Conservation (phyloP, 305 asterid species). For the Solanum hybrid region DNA sequence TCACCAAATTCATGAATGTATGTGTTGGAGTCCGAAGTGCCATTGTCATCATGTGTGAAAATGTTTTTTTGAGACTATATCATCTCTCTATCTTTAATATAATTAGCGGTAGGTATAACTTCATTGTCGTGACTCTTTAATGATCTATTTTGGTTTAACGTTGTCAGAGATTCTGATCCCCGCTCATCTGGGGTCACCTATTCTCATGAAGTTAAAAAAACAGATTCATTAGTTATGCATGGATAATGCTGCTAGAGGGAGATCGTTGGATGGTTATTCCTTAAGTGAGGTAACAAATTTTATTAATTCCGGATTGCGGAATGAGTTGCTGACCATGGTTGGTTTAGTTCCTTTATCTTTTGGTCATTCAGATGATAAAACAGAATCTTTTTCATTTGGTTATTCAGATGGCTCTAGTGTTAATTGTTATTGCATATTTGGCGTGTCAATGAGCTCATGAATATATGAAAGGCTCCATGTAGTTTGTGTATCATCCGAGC, state of each 20-base stretch:
- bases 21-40: slow-evolving; percentile 44
- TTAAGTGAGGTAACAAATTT: slow-evolving; percentile 39
- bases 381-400: slow-evolving; percentile 29
- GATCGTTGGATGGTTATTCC: slow-evolving; percentile 19
- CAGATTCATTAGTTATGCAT: slow-evolving; percentile 29
- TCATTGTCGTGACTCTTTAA: slow-evolving; percentile 32
- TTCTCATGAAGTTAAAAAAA: slow-evolving; percentile 16
- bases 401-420: slow-evolving; percentile 25
- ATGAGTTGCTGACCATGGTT: slow-evolving; percentile 18
- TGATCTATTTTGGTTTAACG: slow-evolving; percentile 17
- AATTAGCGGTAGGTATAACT: slow-evolving; percentile 84
- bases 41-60: slow-evolving; percentile 54
- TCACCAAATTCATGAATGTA: slow-evolving; percentile 39
- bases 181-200: slow-evolving; percentile 19
- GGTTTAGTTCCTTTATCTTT: slow-evolving; percentile 17
- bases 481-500: slow-evolving; percentile 37
- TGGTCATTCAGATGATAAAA: slow-evolving; percentile 33
- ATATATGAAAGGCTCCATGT: slow-evolving; percentile 29
- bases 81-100: slow-evolving; percentile 68
- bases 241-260: slow-evolving; percentile 41
- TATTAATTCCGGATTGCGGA: slow-evolving; percentile 16
- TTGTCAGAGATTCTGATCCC: slow-evolving; percentile 23
- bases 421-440: slow-evolving; percentile 37
- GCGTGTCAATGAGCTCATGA: slow-evolving; percentile 27
- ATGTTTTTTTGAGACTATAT: slow-evolving; percentile 59